These are phyloP conservation scores for Daldinia vernicosa DNA, from an alignment of 495 filamentous ascomycete genomes.

Conservation along the genomic window DNA sequence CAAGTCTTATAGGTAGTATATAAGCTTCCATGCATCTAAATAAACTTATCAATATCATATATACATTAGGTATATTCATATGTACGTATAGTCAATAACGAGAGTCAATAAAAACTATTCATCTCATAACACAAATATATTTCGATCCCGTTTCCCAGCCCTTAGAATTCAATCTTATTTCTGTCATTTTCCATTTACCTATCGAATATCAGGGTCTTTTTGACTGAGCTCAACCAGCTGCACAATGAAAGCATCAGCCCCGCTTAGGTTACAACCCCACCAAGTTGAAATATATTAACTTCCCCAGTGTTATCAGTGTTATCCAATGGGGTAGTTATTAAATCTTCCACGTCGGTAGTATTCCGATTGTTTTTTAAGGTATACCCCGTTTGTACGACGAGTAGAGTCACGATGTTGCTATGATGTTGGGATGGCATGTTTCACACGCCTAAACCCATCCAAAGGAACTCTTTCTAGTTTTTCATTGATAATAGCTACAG, in stretches of 20 bases:
- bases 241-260: conserved; percentile 30
- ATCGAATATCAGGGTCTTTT: conserved; percentile 27
- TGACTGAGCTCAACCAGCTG: conserved; percentile 19
- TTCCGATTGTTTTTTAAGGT: conserved; percentile 6
- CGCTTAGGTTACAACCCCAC: conserved; percentile 26
- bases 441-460: not conserved
- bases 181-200: conserved; percentile 17
- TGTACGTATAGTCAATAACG: not conserved
- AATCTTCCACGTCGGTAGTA: conserved; percentile 14
- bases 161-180: conserved; percentile 7
- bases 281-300: conserved; percentile 23
- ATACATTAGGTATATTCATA: not conserved
- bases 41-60: not conserved
- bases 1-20: not conserved
- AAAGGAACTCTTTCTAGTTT: not conserved
- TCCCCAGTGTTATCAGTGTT: no score
- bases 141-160: not conserved
- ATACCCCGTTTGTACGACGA: conserved; percentile 2
- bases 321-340: conserved; percentile 20
- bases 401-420: not conserved
- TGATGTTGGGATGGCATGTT: not conserved
- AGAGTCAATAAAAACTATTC: not conserved
- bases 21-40: not conserved
- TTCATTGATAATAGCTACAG: not conserved
- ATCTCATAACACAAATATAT: not conserved